Conservation (phyloP, 108 stramenopile genomes). For the Discostella pseudostelligera region DNA sequence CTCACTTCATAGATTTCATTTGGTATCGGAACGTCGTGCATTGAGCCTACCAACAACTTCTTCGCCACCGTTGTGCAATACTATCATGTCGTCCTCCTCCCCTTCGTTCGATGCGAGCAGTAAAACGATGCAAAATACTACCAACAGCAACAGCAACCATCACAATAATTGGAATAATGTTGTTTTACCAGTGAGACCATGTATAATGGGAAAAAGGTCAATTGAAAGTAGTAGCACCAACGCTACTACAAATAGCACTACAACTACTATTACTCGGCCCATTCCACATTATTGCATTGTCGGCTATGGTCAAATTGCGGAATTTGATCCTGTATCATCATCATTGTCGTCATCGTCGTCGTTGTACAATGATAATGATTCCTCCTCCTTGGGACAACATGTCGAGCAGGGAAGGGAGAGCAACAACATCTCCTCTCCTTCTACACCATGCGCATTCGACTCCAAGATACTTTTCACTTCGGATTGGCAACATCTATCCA, state of each 20-base stretch:
- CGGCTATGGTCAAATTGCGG: slow-evolving; percentile 31
- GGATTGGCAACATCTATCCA: slow-evolving; percentile 17
- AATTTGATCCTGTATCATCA: neutral
- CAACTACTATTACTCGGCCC: neutral
- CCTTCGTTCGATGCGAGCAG: too few relatives aligned
- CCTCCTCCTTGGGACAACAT: too few relatives aligned
- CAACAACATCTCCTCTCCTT: too few relatives aligned
- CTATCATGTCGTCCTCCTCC: neutral
- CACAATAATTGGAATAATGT: slow-evolving; percentile 14
- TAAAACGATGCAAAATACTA: neutral
- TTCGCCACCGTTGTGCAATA: neutral
- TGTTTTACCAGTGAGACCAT: slow-evolving; percentile 22
- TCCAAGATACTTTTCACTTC: slow-evolving; percentile 29
- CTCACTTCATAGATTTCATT: slow-evolving; percentile 45
- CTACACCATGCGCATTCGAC: too few relatives aligned
- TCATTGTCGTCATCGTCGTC: slow-evolving; percentile 1
- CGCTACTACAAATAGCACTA: too few relatives aligned
- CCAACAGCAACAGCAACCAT: neutral
- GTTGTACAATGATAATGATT: too few relatives aligned
- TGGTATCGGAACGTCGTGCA: slow-evolving; percentile 35
- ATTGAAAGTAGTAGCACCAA: neutral
- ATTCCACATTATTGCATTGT: slow-evolving; percentile 19
- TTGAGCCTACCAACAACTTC: neutral
- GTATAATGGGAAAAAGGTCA: slow-evolving; percentile 18
- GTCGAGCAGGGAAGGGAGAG: neutral